These are phyloP conservation scores for Schoenoplectus triqueter DNA, from an alignment of 202 grass and related monocot species.

Conservation along the genomic window DNA sequence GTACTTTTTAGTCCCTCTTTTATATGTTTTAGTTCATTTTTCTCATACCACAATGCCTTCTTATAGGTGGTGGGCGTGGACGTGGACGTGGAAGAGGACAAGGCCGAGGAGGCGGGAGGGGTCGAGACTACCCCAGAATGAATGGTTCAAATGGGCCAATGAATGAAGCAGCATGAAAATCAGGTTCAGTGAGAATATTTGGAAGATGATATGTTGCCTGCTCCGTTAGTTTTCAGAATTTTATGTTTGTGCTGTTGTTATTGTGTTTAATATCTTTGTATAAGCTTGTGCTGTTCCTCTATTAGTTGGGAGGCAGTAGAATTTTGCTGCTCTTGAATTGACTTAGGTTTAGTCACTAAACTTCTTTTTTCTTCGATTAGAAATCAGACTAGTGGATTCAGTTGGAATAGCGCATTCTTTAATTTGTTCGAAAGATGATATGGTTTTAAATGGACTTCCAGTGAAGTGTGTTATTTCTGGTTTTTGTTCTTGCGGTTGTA, in stretches of 20 bases:
- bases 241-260: conserved; percentile 68
- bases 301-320: conserved; percentile 47
- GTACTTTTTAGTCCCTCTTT: not conserved
- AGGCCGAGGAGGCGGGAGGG: conserved; percentile 63
- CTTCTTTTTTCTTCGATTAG: conserved; percentile 53
- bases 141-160: conserved; percentile 48
- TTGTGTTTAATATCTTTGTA: conserved; percentile 64
- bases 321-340: conserved; percentile 56
- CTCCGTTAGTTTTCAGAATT: conserved; percentile 65
- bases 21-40: not conserved
- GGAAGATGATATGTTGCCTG: conserved; percentile 65
- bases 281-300: conserved; percentile 67
- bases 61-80: conserved; percentile 68
- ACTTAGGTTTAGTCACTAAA: conserved; percentile 49
- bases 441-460: not conserved
- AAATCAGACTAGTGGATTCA: conserved; percentile 73
- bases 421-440: conserved; percentile 57
- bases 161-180: conserved; percentile 8
- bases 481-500: not conserved
- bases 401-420: conserved; percentile 96
- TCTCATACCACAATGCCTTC: conserved; percentile 4
- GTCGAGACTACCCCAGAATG: conserved; percentile 45
- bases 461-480: not conserved
- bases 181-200: conserved; percentile 25
- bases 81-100: conserved; percentile 64